These are phyloP conservation scores for Fragaria vesca DNA, from an alignment of 306 rosid genomes.

Conservation along the genomic window DNA sequence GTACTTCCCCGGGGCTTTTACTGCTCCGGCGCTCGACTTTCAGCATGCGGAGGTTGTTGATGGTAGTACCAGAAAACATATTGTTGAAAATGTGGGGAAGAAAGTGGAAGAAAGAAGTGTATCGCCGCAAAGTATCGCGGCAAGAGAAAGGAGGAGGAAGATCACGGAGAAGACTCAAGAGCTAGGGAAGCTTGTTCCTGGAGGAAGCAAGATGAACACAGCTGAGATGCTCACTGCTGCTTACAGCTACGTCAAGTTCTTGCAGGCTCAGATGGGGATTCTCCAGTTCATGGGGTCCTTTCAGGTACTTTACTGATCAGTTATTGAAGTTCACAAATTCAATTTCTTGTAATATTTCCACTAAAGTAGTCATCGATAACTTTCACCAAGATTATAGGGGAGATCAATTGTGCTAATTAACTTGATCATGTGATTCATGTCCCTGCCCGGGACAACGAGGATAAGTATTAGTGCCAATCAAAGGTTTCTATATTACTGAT, in stretches of 20 bases:
- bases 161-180: conserved; percentile 62
- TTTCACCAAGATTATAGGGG: not conserved
- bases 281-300: conserved; percentile 38
- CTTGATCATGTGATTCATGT: not conserved
- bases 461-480: not conserved
- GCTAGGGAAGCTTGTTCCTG: conserved; percentile 61
- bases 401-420: not conserved
- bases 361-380: not conserved
- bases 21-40: not conserved
- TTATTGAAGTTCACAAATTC: not conserved
- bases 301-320: conserved; percentile 4
- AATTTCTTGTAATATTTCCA: not conserved
- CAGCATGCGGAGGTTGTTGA: not conserved
- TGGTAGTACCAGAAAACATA: not conserved
- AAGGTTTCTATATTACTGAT: not conserved
- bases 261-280: conserved; percentile 56
- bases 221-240: conserved; percentile 73
- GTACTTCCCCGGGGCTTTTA: not conserved
- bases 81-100: not conserved
- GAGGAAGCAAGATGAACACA: conserved; percentile 66
- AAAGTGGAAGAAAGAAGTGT: conserved; percentile 11
- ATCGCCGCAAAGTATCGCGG: conserved; percentile 54
- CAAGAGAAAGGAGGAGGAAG: conserved; percentile 67
- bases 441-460: not conserved
- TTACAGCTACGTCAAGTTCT: conserved; percentile 51